Conservation (phyloP, 2,329 filamentous ascomycete genomes). For the Botrytis paeoniae region DNA sequence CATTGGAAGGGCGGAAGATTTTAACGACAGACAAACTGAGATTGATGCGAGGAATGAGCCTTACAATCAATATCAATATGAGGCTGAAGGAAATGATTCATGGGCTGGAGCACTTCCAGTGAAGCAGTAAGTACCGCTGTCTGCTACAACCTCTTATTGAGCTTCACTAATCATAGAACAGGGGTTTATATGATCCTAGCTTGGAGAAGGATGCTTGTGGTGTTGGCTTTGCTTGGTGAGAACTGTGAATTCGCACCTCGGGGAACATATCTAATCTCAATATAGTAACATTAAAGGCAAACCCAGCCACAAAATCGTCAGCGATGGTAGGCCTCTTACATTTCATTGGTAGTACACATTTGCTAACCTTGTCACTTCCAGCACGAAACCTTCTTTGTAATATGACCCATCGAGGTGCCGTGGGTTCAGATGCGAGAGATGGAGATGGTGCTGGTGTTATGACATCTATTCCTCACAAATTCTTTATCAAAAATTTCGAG, state of each 20-base stretch:
- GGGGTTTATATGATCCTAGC: slow-evolving; percentile 90
- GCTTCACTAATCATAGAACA: slow-evolving; percentile 29
- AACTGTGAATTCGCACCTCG: slow-evolving; percentile 28
- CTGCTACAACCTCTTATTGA: background rate
- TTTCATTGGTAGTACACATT: slow-evolving; percentile 1
- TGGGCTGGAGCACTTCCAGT: slow-evolving; percentile 94
- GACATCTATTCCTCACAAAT: slow-evolving; percentile 97
- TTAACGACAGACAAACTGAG: slow-evolving; percentile 65
- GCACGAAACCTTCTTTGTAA: slow-evolving; percentile 95
- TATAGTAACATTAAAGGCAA: slow-evolving; percentile 93
- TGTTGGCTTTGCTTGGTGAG: slow-evolving; percentile 97
- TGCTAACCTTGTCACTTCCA: slow-evolving; percentile 44
- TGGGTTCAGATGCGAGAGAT: slow-evolving; percentile 95
- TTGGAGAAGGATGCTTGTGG: slow-evolving; percentile 99
- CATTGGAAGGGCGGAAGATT: slow-evolving; percentile 65
- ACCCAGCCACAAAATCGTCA: slow-evolving; percentile 96
- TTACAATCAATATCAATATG: slow-evolving; percentile 77
- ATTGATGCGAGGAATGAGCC: slow-evolving; percentile 57
- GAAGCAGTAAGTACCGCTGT: slow-evolving; percentile 65
- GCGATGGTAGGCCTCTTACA: slow-evolving; percentile 67
- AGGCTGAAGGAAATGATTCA: slow-evolving; percentile 77
- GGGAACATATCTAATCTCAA: slow-evolving; percentile 27
- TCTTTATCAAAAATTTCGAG: slow-evolving; percentile 98
- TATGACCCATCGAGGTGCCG: slow-evolving; percentile 99
- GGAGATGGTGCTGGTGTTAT: slow-evolving; percentile 98